Conservation (phyloP, 495 filamentous ascomycete genomes). For the Xylaria scruposa region DNA sequence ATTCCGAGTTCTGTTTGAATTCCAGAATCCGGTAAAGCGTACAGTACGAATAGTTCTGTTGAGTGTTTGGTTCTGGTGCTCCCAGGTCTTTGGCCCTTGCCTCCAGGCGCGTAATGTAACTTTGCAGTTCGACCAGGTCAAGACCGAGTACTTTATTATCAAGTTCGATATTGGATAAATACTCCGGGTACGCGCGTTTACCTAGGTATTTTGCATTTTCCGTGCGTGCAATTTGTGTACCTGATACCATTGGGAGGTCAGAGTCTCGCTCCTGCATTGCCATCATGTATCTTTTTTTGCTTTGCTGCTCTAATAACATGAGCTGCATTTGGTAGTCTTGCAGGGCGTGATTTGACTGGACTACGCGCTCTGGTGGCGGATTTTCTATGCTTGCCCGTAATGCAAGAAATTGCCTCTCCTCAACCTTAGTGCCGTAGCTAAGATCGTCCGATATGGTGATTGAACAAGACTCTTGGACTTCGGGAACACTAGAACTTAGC, state of each 20-base stretch:
- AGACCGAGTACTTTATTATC: background rate
- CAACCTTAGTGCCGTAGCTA: background rate
- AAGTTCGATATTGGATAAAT: background rate
- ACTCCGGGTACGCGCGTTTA: background rate
- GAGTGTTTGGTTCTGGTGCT: background rate
- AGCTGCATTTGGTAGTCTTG: conserved; percentile 92
- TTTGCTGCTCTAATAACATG: conserved; percentile 88
- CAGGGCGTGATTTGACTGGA: background rate
- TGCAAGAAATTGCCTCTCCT: background rate
- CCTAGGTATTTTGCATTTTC: background rate
- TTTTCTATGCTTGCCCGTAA: background rate
- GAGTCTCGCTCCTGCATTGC: conserved; percentile 82
- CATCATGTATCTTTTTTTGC: conserved; percentile 84
- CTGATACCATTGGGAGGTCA: background rate
- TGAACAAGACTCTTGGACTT: background rate
- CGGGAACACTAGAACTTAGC: background rate
- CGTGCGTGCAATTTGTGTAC: background rate
- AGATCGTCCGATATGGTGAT: background rate
- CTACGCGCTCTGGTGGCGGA: background rate
- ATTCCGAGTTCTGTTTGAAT: background rate
- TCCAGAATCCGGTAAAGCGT: background rate
- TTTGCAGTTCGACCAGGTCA: background rate
- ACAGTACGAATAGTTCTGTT: background rate
- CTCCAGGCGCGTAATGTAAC: background rate
- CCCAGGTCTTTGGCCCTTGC: background rate